Percentiles rank a stretch among this genome's conserved stretches.
Evolutionary conservation across 495 filamentous ascomycete genomes (phyloP).

Genomic region (Aspergillus campestris): DNA sequence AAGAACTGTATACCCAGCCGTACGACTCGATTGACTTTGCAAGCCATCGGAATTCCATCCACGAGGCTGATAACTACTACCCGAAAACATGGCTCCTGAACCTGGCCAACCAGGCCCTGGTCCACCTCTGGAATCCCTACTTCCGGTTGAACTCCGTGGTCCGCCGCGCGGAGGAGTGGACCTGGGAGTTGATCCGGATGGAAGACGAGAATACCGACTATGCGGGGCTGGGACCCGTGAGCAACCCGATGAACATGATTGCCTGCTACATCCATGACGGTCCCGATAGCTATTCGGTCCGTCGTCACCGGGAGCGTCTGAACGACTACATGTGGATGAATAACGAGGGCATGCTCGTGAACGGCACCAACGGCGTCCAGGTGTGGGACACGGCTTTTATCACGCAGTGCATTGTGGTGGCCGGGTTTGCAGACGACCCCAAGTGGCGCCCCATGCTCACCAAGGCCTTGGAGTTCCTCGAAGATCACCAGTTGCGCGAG

Average conservation of each 20-base stretch:
- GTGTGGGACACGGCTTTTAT: slow-evolving; percentile 91
- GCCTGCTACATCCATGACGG: slow-evolving; percentile 79
- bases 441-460: slow-evolving; percentile 77
- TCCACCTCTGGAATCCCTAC: slow-evolving; percentile 69
- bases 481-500: slow-evolving; percentile 84
- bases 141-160: slow-evolving; percentile 50
- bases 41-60: slow-evolving; percentile 73
- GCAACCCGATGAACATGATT: slow-evolving; percentile 77
- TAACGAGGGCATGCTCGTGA: slow-evolving; percentile 82
- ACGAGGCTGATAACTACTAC: slow-evolving; percentile 77
- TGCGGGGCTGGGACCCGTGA: slow-evolving; percentile 82
- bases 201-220: slow-evolving; percentile 91
- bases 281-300: slow-evolving; percentile 64
- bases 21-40: slow-evolving; percentile 72
- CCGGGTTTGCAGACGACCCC: slow-evolving; percentile 67
- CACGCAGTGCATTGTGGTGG: slow-evolving; percentile 72
- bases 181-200: slow-evolving; percentile 67
- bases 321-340: slow-evolving; percentile 91
- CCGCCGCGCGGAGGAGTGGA: slow-evolving; percentile 65
- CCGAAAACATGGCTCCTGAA: slow-evolving; percentile 82
- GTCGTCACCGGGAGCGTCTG: slow-evolving; percentile 68
- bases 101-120: slow-evolving; percentile 62
- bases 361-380: slow-evolving; percentile 95
- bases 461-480: slow-evolving; percentile 78
- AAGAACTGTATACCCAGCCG: slow-evolving; percentile 78